phyloP scores from a whole-genome alignment of 2,329 filamentous ascomycete genomes.

The Periconia sp. region DNA sequence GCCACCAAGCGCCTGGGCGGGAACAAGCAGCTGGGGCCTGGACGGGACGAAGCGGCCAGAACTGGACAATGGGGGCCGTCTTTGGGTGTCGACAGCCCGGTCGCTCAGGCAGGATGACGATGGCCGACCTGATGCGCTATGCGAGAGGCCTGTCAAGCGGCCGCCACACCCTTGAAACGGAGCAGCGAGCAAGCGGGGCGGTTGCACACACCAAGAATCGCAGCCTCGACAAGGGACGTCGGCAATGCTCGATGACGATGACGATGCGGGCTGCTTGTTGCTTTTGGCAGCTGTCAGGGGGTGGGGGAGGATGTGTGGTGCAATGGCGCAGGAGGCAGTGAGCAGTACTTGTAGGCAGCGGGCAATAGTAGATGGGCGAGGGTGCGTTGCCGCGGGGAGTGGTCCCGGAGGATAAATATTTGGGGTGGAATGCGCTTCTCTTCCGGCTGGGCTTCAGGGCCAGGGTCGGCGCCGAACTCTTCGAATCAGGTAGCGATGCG shows the following conservation, averaged over 20 bases:
- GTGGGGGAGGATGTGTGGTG: slow-evolving; percentile 2
- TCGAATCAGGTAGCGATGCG: slow-evolving; percentile 41
- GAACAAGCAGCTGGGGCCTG: neutral
- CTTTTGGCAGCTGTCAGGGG: slow-evolving; percentile 5
- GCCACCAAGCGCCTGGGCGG: neutral
- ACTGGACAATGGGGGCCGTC: neutral
- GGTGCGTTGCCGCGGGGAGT: slow-evolving; percentile 6
- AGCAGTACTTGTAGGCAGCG: slow-evolving; percentile 11
- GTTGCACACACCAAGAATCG: slow-evolving; percentile 13
- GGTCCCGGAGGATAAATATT: neutral
- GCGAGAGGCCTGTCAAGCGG: slow-evolving; percentile 15
- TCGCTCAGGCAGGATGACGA: slow-evolving; percentile 18
- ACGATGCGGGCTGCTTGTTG: slow-evolving; percentile 3
- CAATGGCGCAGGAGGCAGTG: slow-evolving; percentile 11
- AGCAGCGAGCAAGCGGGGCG: slow-evolving; percentile 6
- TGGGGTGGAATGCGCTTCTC: slow-evolving; percentile 3
- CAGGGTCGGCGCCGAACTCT: slow-evolving; percentile 38
- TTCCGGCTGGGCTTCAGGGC: too few relatives aligned
- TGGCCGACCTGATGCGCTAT: slow-evolving; percentile 5
- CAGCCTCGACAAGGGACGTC: slow-evolving; percentile 1
- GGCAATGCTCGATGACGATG: slow-evolving; percentile 7
- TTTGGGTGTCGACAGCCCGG: slow-evolving; percentile 12
- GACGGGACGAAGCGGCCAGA: slow-evolving; percentile 2
- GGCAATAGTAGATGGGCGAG: slow-evolving; percentile 5
- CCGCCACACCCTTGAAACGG: slow-evolving; percentile 9